Percentiles rank a stretch among this genome's conserved stretches.
Conservation (phyloP, 768 basidiomycete species). For the Podaxis sp. region DNA sequence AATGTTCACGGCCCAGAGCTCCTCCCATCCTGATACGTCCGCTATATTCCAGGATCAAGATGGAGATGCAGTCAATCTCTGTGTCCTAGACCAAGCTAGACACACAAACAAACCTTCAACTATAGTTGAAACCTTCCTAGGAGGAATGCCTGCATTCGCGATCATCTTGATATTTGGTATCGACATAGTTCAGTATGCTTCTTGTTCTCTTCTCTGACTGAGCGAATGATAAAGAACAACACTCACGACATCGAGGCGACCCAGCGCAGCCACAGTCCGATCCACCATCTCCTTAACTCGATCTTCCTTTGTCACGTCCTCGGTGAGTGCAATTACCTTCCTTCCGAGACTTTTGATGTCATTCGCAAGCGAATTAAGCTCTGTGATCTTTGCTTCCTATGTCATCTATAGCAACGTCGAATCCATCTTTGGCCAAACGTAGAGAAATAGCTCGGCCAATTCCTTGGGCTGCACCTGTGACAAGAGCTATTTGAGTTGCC, state of each 20-base stretch:
- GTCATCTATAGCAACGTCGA: conserved; percentile 35
- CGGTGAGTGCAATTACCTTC: conserved; percentile 9
- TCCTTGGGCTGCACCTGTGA: conserved; percentile 38
- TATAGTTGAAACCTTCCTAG: background rate
- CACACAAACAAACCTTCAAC: background rate
- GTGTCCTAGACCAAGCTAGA: no score
- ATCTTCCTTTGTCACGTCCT: conserved; percentile 12
- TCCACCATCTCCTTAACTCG: conserved; percentile 1
- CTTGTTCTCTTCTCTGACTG: background rate
- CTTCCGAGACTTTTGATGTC: background rate
- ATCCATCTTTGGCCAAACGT: conserved; percentile 35
- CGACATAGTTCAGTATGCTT: background rate
- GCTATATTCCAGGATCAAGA: conserved; percentile 14
- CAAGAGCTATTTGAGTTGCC: conserved; percentile 24
- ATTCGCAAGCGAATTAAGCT: conserved; percentile 20
- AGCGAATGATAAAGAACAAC: background rate
- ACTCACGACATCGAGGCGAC: background rate
- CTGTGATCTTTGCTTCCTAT: conserved; percentile 16
- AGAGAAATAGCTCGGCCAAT: conserved; percentile 38
- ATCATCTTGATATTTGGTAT: background rate
- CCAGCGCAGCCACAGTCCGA: background rate
- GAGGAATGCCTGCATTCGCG: conserved; percentile 1
- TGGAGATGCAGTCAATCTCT: background rate
- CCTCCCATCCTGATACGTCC: conserved; percentile 32
- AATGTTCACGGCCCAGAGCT: conserved; percentile 43